phyloP scores from a whole-genome alignment of 1,284 basidiomycete species.

The Cryptococcus sp. region DNA sequence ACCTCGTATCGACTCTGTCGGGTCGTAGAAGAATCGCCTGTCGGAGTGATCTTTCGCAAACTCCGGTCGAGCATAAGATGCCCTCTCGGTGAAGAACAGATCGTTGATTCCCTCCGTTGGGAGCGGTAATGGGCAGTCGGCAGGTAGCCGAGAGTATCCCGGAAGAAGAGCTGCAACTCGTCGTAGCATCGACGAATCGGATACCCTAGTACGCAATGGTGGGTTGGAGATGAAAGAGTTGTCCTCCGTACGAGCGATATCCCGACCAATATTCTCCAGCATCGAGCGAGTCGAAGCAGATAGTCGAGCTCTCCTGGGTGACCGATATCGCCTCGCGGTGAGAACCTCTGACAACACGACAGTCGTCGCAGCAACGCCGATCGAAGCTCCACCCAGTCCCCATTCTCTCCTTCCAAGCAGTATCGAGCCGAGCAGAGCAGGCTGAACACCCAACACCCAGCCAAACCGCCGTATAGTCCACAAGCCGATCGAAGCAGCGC shows the following conservation, averaged over 20 bases:
- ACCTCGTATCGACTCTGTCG: slow-evolving; percentile 65
- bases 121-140: slow-evolving; percentile 22
- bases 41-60: slow-evolving; percentile 1
- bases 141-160: slow-evolving; percentile 18
- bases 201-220: slow-evolving; percentile 3
- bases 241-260: background rate
- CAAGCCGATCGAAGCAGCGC: slow-evolving; percentile 64
- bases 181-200: slow-evolving; percentile 17
- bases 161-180: slow-evolving; percentile 17
- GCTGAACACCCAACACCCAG: slow-evolving; percentile 55
- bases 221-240: background rate
- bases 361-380: slow-evolving; percentile 53
- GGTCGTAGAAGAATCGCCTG: slow-evolving; percentile 49
- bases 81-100: slow-evolving; percentile 63
- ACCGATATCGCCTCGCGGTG: slow-evolving; percentile 4
- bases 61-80: slow-evolving; percentile 33
- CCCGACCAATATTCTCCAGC: background rate
- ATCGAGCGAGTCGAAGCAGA: too few relatives aligned
- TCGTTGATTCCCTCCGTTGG: slow-evolving; percentile 71
- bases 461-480: slow-evolving; percentile 64
- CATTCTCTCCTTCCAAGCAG: slow-evolving; percentile 61
- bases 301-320: background rate
- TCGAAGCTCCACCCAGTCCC: slow-evolving; percentile 62
- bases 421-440: slow-evolving; percentile 65
- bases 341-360: slow-evolving; percentile 20